phyloP scores from a whole-genome alignment of 108 stramenopile species.

The Cyclotella baltica region DNA sequence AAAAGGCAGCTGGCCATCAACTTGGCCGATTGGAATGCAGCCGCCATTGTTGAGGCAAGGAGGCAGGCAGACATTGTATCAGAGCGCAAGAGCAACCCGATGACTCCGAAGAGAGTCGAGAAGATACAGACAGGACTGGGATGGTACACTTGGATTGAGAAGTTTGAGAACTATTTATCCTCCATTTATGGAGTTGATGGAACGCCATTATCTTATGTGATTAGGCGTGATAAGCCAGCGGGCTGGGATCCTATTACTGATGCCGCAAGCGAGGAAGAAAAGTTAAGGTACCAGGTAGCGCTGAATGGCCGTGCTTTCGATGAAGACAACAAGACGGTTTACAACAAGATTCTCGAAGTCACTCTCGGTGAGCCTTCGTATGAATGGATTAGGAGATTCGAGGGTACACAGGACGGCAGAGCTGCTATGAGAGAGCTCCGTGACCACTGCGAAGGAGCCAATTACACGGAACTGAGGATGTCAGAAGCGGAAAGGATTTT shows the following conservation, averaged over 20 bases:
- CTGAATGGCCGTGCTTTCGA: conserved; percentile 10
- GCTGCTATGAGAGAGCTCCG: not conserved
- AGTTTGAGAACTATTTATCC: conserved; percentile 1
- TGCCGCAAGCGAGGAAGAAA: conserved; percentile 5
- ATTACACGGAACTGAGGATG: not conserved
- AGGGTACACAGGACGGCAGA: not conserved
- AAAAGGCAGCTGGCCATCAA: not conserved
- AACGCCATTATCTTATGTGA: conserved; percentile 18
- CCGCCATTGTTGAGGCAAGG: not conserved
- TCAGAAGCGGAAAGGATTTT: too few relatives aligned
- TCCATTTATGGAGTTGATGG: not conserved
- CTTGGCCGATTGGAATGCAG: not conserved
- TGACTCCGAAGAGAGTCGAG: not conserved
- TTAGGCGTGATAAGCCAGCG: conserved; percentile 6
- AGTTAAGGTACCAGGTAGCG: conserved; percentile 14
- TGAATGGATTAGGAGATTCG: conserved; percentile 8
- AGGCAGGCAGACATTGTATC: not conserved
- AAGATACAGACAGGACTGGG: not conserved
- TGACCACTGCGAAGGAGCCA: conserved; percentile 4
- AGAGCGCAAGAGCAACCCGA: not conserved
- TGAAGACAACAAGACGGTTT: conserved; percentile 18
- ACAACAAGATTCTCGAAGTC: not conserved
- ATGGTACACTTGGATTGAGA: conserved; percentile 19
- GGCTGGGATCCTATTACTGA: conserved; percentile 23
- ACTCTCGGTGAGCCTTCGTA: not conserved